Conservation (phyloP, 2,329 filamentous ascomycete genomes). For the Venturiaceae sp. region DNA sequence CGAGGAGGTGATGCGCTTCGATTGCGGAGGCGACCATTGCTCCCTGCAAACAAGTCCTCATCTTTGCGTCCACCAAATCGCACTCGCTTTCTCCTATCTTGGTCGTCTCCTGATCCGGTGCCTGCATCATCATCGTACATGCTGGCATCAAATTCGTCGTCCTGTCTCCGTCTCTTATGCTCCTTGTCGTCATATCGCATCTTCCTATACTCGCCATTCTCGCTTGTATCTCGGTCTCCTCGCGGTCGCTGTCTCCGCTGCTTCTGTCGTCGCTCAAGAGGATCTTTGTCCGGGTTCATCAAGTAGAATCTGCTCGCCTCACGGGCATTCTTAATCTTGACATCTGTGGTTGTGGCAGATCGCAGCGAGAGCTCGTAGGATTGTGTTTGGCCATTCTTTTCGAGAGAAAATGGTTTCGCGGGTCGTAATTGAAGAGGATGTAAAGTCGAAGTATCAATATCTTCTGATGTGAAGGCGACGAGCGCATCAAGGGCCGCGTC, state of each 20-base stretch:
- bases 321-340: slow-evolving; percentile 69
- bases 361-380: slow-evolving; percentile 63
- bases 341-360: slow-evolving; percentile 64
- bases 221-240: slow-evolving; percentile 19
- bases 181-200: slow-evolving; percentile 34
- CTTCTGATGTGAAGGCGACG: slow-evolving; percentile 35
- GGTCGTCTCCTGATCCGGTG: slow-evolving; percentile 16
- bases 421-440: slow-evolving; percentile 55
- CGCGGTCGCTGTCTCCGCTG: slow-evolving; percentile 42
- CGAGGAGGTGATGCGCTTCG: slow-evolving; percentile 49
- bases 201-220: slow-evolving; percentile 28
- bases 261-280: slow-evolving; percentile 57
- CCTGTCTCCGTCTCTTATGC: slow-evolving; percentile 29
- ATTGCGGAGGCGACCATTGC: slow-evolving; percentile 40
- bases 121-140: slow-evolving; percentile 60
- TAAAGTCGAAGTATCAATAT: slow-evolving; percentile 35
- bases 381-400: slow-evolving; percentile 26
- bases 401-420: slow-evolving; percentile 57
- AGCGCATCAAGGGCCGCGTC: slow-evolving; percentile 46
- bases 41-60: slow-evolving; percentile 21
- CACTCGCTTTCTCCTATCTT: slow-evolving; percentile 16
- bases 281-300: slow-evolving; percentile 81
- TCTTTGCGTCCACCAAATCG: slow-evolving; percentile 11
- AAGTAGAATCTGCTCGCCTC: slow-evolving; percentile 85
- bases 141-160: slow-evolving; percentile 59